These are phyloP conservation scores for Coelastrella sp. DNA, from an alignment of 139 green algal species.

Conservation along the genomic window DNA sequence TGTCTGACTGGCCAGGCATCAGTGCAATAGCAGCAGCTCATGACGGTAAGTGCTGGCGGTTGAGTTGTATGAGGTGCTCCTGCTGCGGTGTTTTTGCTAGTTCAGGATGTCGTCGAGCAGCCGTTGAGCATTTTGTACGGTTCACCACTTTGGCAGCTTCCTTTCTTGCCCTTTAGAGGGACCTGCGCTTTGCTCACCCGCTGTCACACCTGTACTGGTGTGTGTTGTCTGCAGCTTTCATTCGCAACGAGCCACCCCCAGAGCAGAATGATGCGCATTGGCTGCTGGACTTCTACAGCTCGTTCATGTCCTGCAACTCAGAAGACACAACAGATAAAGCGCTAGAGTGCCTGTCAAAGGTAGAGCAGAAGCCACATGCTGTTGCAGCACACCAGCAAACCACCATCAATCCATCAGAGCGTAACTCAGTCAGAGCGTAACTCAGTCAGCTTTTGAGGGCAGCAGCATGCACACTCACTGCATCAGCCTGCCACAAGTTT, in stretches of 20 bases:
- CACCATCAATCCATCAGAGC: not conserved
- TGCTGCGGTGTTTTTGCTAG: no score
- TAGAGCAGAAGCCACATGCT: not conserved
- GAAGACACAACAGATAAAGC: slow-evolving; percentile 53
- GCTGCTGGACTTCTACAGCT: slow-evolving; percentile 79
- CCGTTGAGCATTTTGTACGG: no score
- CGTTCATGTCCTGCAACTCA: slow-evolving; percentile 30
- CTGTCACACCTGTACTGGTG: not conserved
- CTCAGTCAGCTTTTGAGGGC: no score
- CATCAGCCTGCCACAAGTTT: no score
- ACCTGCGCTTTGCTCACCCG: not conserved
- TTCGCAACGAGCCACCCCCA: slow-evolving; percentile 58
- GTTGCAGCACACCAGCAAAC: not conserved
- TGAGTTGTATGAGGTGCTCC: no score
- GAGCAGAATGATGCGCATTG: slow-evolving; percentile 75
- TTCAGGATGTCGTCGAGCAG: no score
- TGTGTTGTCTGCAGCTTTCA: slow-evolving; percentile 56
- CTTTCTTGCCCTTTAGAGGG: no score
- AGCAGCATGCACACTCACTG: no score
- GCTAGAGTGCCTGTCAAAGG: slow-evolving; percentile 62
- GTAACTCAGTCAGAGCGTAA: not conserved
- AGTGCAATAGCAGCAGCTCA: slow-evolving; percentile 61
- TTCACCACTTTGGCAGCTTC: no score
- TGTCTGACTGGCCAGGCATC: slow-evolving; percentile 72
- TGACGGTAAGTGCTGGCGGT: slow-evolving; percentile 60